Base-by-base conservation (phyloP, 2,329 filamentous ascomycete species). In the Capronia epimyces region DNA sequence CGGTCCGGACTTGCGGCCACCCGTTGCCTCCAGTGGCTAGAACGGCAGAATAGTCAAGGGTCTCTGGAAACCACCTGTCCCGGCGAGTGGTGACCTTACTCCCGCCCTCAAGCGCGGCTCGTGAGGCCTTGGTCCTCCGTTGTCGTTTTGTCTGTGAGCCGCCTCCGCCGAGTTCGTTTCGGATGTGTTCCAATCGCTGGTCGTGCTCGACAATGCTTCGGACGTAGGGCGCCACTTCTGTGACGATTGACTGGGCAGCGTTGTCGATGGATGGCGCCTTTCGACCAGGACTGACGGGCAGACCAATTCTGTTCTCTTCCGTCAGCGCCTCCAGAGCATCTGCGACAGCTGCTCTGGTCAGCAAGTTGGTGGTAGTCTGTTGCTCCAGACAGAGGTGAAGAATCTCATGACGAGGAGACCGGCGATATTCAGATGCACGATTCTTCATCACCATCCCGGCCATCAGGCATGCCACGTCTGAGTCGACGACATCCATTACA, bases 181-280 rank as follows among this genome's bases (percentile, higher is more conserved):
- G 79, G 57, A 88, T 80, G 54, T 81, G 74, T 62, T 89, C 84
- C 1, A 93, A 76, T 1, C 75, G 76, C 16, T 81, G 72, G 60
- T 97, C 91, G 63, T 84, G 86, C 0, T 82, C 76, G 1, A 91
- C 82, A 53, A 98, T 97, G 31, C 78, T 77, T 9, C 94, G 86
- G n/a, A 97, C 80, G 66, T 88, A 97, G 0, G 94, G 93, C 0
- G 89, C 90, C 1, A 97, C 74, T 57, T 98, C 93, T 10, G 84
- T 71, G 0, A 80, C 76, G 25, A 95, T 80, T 16, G 83, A 73
- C 0, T 68, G 66, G 61, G 86, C 71, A 0, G 82, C 81, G 37
- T 86, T 81, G 61, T 95, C 89, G 58, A 95, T 89, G 0, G 85
- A 81, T 0, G 87, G 90, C 0, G 85, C 65, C 44, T 67, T 60